A percentile compares a stretch with the other conserved stretches of the same genome.
Evolutionary conservation across 1,139 yeast species (phyloP).

Genomic region (Taphrina communis): DNA sequence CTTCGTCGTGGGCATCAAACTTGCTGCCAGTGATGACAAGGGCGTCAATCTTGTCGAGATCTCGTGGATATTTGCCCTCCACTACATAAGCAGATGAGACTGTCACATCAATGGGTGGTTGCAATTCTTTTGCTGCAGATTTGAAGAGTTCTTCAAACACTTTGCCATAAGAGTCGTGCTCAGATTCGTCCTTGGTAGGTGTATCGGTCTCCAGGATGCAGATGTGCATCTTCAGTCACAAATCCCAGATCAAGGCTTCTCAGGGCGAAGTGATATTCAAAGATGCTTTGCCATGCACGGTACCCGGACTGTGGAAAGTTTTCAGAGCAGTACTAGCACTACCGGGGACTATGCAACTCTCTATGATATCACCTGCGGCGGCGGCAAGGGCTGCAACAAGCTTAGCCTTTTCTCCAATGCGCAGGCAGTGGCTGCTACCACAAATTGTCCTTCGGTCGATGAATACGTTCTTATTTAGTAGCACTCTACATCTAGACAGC

Average conservation of each 20-base stretch:
- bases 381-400: neutral
- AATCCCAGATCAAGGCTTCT: no score
- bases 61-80: slow-evolving; percentile 44
- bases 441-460: no score
- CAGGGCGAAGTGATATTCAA: no score
- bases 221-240: slow-evolving; percentile 4
- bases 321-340: neutral
- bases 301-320: no score
- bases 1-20: slow-evolving; percentile 61
- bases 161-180: slow-evolving; percentile 36
- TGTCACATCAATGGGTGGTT: slow-evolving; percentile 6
- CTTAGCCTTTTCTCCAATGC: neutral
- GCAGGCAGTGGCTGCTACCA: neutral
- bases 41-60: slow-evolving; percentile 54
- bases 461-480: neutral
- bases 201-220: slow-evolving; percentile 33
- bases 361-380: slow-evolving; percentile 1
- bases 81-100: slow-evolving; percentile 21
- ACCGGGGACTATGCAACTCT: neutral
- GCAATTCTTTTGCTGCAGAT: slow-evolving; percentile 16
- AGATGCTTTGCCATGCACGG: no score
- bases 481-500: neutral
- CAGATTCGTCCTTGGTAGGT: slow-evolving; percentile 28
- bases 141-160: slow-evolving; percentile 30
- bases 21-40: slow-evolving; percentile 64